Conservation (phyloP, 129 eudicot species). For the Arctium minus region DNA sequence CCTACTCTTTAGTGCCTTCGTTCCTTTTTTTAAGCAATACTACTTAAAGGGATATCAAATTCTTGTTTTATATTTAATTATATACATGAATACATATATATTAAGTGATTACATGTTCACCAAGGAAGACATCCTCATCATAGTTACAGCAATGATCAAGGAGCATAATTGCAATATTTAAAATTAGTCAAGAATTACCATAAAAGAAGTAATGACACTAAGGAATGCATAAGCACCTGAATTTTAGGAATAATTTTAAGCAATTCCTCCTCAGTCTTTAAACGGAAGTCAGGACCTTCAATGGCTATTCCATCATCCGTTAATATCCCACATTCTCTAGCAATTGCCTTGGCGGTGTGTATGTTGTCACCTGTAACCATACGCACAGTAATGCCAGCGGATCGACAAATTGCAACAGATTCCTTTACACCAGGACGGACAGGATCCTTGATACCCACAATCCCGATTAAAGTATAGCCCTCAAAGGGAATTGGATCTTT, state of each 20-base stretch:
- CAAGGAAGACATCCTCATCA: not conserved
- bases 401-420: constrained; percentile 85
- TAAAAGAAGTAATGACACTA: constrained; percentile 1
- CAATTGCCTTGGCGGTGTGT: constrained; percentile 90
- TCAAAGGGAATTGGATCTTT: constrained; percentile 58
- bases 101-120: not conserved
- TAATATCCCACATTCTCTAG: constrained; percentile 90
- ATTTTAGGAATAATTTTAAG: constrained; percentile 67
- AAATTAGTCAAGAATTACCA: not conserved
- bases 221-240: constrained; percentile 51
- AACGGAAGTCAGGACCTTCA: constrained; percentile 89
- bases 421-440: constrained; percentile 95
- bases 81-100: not conserved
- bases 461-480: constrained; percentile 79
- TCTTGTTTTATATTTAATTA: not conserved
- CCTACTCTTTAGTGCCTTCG: not conserved
- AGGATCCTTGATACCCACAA: constrained; percentile 95
- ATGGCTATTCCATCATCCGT: constrained; percentile 88
- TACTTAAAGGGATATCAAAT: not conserved
- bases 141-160: constrained; percentile 2
- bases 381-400: constrained; percentile 84
- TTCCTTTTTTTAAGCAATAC: not conserved
- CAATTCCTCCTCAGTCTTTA: constrained; percentile 69
- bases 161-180: not conserved
- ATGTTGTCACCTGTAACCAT: constrained; percentile 98